These are phyloP conservation scores for Hanseniaspora lachancei DNA, from an alignment of 805 yeast species.

Conservation along the genomic window DNA sequence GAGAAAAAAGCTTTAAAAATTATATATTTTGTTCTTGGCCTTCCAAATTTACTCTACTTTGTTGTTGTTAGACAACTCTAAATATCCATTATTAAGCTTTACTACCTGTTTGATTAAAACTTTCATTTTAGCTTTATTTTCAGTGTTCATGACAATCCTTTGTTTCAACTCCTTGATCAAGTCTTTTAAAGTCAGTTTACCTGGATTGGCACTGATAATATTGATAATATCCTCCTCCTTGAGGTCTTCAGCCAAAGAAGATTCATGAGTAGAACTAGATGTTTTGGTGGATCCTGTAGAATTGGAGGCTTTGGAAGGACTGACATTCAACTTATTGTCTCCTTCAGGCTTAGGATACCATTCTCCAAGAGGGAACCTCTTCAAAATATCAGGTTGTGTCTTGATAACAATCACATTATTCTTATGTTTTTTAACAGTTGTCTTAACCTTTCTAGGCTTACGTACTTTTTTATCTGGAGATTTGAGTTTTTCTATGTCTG, in stretches of 20 bases:
- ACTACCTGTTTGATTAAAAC: conserved; percentile 44
- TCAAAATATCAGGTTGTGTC: conserved; percentile 47
- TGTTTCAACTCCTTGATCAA: conserved; percentile 47
- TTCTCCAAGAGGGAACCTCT: conserved; percentile 61
- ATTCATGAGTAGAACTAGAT: conserved; percentile 16
- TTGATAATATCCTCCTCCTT: conserved; percentile 61
- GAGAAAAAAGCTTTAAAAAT: no score
- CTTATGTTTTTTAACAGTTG: conserved; percentile 34
- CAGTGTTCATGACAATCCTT: conserved; percentile 51
- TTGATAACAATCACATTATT: conserved; percentile 48
- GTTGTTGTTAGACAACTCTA: conserved; percentile 16
- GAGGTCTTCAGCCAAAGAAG: conserved; percentile 23
- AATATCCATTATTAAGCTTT: conserved; percentile 31
- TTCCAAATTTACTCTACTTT: neutral
- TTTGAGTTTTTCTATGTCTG: conserved; percentile 16
- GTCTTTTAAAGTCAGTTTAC: conserved; percentile 41
- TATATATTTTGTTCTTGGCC: no score
- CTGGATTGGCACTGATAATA: conserved; percentile 35
- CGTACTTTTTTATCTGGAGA: conserved; percentile 15
- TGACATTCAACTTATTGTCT: conserved; percentile 25
- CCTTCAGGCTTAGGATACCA: conserved; percentile 56
- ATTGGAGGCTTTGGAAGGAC: neutral
- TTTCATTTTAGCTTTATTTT: conserved; percentile 49
- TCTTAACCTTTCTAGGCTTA: conserved; percentile 26
- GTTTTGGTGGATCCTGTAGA: neutral